A percentile compares a stretch with the other conserved stretches of the same genome.
Evolutionary conservation across 495 filamentous ascomycete species (phyloP).

Genomic region (Cryomyces antarcticus): DNA sequence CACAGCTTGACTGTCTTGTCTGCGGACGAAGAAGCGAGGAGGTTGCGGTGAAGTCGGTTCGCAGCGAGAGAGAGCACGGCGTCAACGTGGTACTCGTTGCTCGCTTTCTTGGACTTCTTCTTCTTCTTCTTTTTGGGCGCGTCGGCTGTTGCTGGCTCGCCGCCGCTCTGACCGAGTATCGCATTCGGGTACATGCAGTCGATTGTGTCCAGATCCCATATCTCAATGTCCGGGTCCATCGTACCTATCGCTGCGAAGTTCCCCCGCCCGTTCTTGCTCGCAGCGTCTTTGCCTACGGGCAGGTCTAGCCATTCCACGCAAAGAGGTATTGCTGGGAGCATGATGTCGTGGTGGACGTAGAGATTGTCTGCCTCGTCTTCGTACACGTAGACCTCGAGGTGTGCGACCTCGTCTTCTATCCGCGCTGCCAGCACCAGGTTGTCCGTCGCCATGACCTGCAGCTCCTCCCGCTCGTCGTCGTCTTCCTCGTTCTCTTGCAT

Average conservation of each 20-base stretch:
- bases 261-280: slow-evolving; percentile 27
- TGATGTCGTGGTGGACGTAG: slow-evolving; percentile 98
- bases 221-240: slow-evolving; percentile 95
- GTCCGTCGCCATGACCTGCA: slow-evolving; percentile 81
- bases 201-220: slow-evolving; percentile 90
- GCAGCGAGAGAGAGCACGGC: slow-evolving; percentile 75
- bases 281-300: slow-evolving; percentile 46
- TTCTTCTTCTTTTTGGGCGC: slow-evolving; percentile 54
- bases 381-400: slow-evolving; percentile 94
- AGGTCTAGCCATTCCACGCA: slow-evolving; percentile 90
- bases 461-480: slow-evolving; percentile 78
- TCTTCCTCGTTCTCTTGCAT: slow-evolving; percentile 59
- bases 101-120: slow-evolving; percentile 64
- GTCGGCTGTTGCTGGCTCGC: slow-evolving; percentile 27
- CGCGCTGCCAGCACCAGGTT: slow-evolving; percentile 82
- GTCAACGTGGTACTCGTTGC: slow-evolving; percentile 86
- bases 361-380: slow-evolving; percentile 87
- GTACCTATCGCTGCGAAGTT: slow-evolving; percentile 93
- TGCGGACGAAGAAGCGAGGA: slow-evolving; percentile 88
- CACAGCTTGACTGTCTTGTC: slow-evolving; percentile 95
- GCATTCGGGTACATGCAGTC: slow-evolving; percentile 97
- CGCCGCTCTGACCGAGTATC: slow-evolving; percentile 73
- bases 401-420: slow-evolving; percentile 89
- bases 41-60: slow-evolving; percentile 79
- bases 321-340: slow-evolving; percentile 92